Evolutionary conservation across 768 basidiomycete species (phyloP), one percentile per base, ranked within the genome.

Genomic region (Russula vinacea): DNA sequence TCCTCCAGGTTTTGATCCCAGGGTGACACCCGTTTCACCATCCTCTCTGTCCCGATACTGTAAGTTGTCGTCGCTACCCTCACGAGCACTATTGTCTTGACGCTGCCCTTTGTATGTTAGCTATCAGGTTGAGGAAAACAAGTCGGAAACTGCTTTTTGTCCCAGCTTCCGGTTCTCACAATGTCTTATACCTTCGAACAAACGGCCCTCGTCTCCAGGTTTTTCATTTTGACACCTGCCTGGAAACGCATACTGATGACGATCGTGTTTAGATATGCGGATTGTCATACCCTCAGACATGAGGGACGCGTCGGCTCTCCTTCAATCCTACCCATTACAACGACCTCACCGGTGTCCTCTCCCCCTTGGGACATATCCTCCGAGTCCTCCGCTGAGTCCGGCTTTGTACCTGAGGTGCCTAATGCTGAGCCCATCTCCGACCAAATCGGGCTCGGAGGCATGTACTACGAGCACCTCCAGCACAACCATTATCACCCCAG

Each of bases 321-420:
- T 10, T 19, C 58, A 42, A 29, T 44, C 39, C 29, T 35, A 10
- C 39, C 58, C 4, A 49, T 35, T 1, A 26, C 59, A 0, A 29
- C 39, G 32, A 42, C 49, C 40, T 44, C 58, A 2, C 59, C 54
- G 1, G n/a, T n/a, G 3, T 50, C 56, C 33, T 60, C 54, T 29
- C 40, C 62, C 6, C 35, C 64, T 19, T 51, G 59, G 47, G 58
- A 60, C 40, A 60, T 44, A 49, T 65, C 59, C 14, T 65, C 64
- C 9, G 64, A 60, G 24, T 51, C 58, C 19, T 64, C 64, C 26
- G 9, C 24, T 1, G 64, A 65, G 44, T 65, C 54, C 5, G 47
- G 54, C 16, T 45, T 60, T 39, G 22, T 56, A 5, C 42, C 39
- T 19, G 58, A 60, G 24, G 37, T 54, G n/a, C 54, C 47, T 35